Evolutionary conservation across 2,329 filamentous ascomycete genomes (phyloP).

Genomic region (Trichoderma guizhouense): DNA sequence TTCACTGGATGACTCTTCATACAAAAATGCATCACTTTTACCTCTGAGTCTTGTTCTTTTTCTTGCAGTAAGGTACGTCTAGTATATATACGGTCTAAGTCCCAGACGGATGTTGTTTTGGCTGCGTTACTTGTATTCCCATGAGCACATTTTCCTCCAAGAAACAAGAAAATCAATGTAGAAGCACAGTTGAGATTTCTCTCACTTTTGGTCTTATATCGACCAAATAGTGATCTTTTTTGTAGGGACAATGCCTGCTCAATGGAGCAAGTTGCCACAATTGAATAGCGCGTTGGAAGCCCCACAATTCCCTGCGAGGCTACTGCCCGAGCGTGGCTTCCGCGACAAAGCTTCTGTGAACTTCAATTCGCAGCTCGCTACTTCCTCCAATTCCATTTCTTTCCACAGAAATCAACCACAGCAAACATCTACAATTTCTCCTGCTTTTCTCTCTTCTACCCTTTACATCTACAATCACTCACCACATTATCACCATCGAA

Average conservation of each 20-base stretch:
- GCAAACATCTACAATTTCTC: no score
- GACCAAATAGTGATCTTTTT: background rate
- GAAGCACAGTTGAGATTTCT: background rate
- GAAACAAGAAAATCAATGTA: background rate
- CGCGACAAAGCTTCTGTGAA: background rate
- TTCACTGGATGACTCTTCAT: background rate
- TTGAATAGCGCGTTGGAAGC: background rate
- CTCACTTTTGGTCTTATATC: background rate
- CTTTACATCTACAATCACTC: no score
- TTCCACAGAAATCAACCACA: background rate
- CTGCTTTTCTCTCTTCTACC: background rate
- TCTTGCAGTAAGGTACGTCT: background rate
- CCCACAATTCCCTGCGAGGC: constrained; percentile 13
- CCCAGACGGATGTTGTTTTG: background rate
- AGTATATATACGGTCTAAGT: background rate
- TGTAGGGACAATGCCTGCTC: background rate
- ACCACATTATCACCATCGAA: background rate
- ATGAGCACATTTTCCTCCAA: no score
- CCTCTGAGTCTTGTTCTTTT: background rate
- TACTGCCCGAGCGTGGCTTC: constrained; percentile 9
- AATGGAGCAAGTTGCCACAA: background rate
- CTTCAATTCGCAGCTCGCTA: background rate
- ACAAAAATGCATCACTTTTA: background rate
- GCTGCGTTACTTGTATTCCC: no score
- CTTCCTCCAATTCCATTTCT: background rate